Evolutionary conservation across 345 rosid species (phyloP).

Genomic region (Gossypium ekmanianum): DNA sequence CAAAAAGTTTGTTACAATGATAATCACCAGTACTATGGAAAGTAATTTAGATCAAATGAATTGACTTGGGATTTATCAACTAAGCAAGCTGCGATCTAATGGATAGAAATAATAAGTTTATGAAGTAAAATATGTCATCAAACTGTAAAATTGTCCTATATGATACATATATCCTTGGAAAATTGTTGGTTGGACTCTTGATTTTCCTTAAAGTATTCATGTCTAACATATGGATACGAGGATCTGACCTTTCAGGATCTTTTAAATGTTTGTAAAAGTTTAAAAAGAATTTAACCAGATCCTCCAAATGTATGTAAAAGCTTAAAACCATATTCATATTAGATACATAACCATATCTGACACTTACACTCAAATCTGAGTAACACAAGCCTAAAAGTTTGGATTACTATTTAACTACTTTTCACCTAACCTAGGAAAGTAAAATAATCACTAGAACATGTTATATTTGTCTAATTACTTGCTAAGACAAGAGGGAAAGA

Average conservation of each 20-base stretch:
- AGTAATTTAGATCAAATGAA: background rate
- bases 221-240: too few species aligned
- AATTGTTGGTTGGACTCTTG: too few species aligned
- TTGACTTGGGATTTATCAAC: constrained; percentile 13
- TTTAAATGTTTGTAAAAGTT: too few species aligned
- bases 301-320: too few species aligned
- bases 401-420: constrained; percentile 42
- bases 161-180: constrained; percentile 22
- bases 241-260: too few species aligned
- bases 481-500: constrained; percentile 6
- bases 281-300: too few species aligned
- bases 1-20: constrained; percentile 41
- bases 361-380: too few species aligned
- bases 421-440: constrained; percentile 35
- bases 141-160: constrained; percentile 23
- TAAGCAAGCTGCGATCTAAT: constrained; percentile 37
- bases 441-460: constrained; percentile 25
- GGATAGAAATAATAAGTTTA: background rate
- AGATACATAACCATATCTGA: too few species aligned
- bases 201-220: too few species aligned
- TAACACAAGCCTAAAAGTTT: background rate
- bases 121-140: constrained; percentile 18
- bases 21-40: constrained; percentile 17
- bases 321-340: too few species aligned
- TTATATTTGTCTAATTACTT: constrained; percentile 14